Base-by-base conservation (phyloP, 768 basidiomycete genomes). In the Chalciporus pseudorubinellus region DNA sequence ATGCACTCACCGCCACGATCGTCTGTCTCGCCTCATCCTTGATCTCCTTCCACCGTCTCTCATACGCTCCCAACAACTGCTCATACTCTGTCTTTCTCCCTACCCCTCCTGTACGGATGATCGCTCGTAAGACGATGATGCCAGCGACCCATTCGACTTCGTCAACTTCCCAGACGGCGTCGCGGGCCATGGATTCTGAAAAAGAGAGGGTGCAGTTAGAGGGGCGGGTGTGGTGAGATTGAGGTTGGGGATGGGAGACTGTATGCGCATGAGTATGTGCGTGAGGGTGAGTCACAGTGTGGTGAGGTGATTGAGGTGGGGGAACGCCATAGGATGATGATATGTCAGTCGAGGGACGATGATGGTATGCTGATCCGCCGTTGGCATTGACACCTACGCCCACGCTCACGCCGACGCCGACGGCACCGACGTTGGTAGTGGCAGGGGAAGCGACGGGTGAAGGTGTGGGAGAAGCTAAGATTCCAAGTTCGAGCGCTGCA, bases 71-170 rank as follows among this genome's bases (percentile, higher is more conserved):
- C 61, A 84, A 48, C 19, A 85, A 58, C 26, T 77, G 77, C 47
- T 78, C 81, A 59, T 82, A 84, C 51, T 81, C 76, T 38, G 77
- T 72, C 53, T 77, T 69, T 26, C 5, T n/a, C n/a, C n/a, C n/a
- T n/a, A n/a, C n/a, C n/a, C n/a, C n/a, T n/a, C n/a, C n/a, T 16
- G 78, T 78, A 50, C 82, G 70, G 50, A 85, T 84, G 38, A 85
- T 74, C 29, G 80, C 78, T 10, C 80, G 68, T 50, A 84, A 61
- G 21, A 83, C 75, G 57, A 78, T 80, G 40, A 82, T 78, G 3
- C 84, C 84, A 18, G 82, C 81, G 16, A 83, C 82, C 83, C 82
- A 85, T 61, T 84, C 83, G 26, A 84, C 83, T 59, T 84, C 83
- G 49, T 84, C 82, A 0, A 72, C 51, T 61, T 84, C 83, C 83